These are phyloP conservation scores for Salvia hispanica DNA, from an alignment of 257 asterid species.

Conservation along the genomic window DNA sequence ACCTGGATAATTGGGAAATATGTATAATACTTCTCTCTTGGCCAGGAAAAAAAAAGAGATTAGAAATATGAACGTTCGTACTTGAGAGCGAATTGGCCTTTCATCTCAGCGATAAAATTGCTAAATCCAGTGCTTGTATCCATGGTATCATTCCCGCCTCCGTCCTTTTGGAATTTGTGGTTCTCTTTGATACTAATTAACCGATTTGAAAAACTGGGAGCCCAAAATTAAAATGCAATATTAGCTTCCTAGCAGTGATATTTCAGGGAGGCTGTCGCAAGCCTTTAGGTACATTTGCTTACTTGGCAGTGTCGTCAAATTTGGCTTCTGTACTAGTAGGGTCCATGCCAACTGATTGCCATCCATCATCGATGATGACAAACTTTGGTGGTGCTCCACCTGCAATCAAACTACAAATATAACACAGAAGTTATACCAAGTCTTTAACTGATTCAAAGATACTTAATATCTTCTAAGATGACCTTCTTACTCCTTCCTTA, in stretches of 20 bases:
- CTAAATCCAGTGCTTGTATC: conserved; percentile 56
- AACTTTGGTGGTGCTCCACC: conserved; percentile 77
- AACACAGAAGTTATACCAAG: neutral
- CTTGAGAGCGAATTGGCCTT: conserved; percentile 64
- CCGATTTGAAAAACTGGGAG: conserved; percentile 68
- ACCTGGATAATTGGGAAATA: conserved; percentile 44
- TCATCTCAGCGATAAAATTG: conserved; percentile 60
- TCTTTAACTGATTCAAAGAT: conserved; percentile 3
- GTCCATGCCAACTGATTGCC: conserved; percentile 86
- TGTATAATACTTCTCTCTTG: neutral
- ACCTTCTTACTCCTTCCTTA: conserved; percentile 70
- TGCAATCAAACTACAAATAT: conserved; percentile 43
- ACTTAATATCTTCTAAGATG: conserved; percentile 2
- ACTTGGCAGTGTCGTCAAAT: conserved; percentile 69
- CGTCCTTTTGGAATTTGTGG: conserved; percentile 59
- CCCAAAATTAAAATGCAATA: neutral
- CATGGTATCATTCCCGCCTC: conserved; percentile 37
- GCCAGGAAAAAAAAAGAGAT: conserved; percentile 15
- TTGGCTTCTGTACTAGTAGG: conserved; percentile 44
- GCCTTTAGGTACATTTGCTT: conserved; percentile 29
- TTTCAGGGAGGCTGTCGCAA: neutral
- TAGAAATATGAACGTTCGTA: conserved; percentile 17
- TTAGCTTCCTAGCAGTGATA: conserved; percentile 12
- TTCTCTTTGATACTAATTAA: conserved; percentile 65
- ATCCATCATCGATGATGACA: conserved; percentile 77